Percentiles rank a stretch among this genome's conserved stretches.
Evolutionary conservation across 805 yeast genomes (phyloP).

Genomic region (Teunomyces aglyptinius): DNA sequence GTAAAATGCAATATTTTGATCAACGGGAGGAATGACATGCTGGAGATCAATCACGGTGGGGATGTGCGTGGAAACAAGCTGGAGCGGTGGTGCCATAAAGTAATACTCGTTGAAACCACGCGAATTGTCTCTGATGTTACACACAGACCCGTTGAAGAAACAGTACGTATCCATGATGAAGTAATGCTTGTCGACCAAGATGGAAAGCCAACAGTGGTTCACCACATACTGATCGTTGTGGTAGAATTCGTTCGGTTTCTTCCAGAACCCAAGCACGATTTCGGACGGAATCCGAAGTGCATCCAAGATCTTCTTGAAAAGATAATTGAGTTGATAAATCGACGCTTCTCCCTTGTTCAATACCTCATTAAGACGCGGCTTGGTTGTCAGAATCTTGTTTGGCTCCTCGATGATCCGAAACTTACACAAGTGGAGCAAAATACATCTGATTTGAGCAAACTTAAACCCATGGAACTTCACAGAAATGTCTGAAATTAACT

Average conservation of each 20-base stretch:
- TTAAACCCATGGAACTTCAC: slow-evolving; percentile 38
- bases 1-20: slow-evolving; percentile 70
- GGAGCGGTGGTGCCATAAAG: slow-evolving; percentile 74
- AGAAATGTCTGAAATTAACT: slow-evolving; percentile 40
- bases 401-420: slow-evolving; percentile 45
- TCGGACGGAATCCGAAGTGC: slow-evolving; percentile 71
- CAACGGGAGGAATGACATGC: slow-evolving; percentile 82
- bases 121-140: slow-evolving; percentile 26
- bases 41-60: slow-evolving; percentile 80
- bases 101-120: slow-evolving; percentile 52
- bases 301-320: slow-evolving; percentile 71
- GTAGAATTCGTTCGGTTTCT: slow-evolving; percentile 65
- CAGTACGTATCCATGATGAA: slow-evolving; percentile 65
- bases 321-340: slow-evolving; percentile 71
- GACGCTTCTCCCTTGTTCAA: slow-evolving; percentile 53
- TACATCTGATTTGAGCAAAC: slow-evolving; percentile 56
- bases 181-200: slow-evolving; percentile 73
- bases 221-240: slow-evolving; percentile 51
- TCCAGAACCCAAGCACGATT: slow-evolving; percentile 77
- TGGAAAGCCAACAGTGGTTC: slow-evolving; percentile 89
- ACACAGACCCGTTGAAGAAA: slow-evolving; percentile 27
- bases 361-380: slow-evolving; percentile 42
- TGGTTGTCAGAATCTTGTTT: slow-evolving; percentile 33
- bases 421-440: slow-evolving; percentile 69
- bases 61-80: slow-evolving; percentile 78